A percentile compares a stretch with the other conserved stretches of the same genome.
Evolutionary conservation across 257 asterid genomes (phyloP).

Genomic region (Gentiana macrophylla): DNA sequence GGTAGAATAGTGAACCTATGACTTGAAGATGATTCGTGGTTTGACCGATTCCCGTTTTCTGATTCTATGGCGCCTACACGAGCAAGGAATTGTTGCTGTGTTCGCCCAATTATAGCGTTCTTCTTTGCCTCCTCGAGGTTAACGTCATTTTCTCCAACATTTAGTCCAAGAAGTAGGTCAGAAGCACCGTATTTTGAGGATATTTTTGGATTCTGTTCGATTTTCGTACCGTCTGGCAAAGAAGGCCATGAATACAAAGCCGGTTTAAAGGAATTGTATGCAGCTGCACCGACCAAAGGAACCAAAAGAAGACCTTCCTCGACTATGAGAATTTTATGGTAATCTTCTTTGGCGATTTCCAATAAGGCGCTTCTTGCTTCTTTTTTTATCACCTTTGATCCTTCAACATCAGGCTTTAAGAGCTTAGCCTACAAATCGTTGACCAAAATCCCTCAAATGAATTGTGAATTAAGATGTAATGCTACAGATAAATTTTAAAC

Average conservation of each 20-base stretch:
- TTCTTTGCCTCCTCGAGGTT: conserved; percentile 55
- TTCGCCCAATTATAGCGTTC: conserved; percentile 56
- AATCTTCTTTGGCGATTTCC: conserved; percentile 72
- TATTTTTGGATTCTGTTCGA: conserved; percentile 40
- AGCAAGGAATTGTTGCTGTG: conserved; percentile 78
- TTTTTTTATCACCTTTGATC: conserved; percentile 45
- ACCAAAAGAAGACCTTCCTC: conserved; percentile 79
- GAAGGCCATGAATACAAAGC: conserved; percentile 74
- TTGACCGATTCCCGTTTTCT: conserved; percentile 37
- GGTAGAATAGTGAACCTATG: conserved; percentile 59
- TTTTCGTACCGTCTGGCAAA: conserved; percentile 71
- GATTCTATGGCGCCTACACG: conserved; percentile 75
- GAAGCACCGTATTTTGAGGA: conserved; percentile 78
- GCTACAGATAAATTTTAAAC: too few species aligned
- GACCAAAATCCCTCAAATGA: conserved; percentile 2
- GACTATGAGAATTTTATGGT: conserved; percentile 51
- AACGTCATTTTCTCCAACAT: conserved; percentile 26
- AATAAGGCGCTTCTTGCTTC: conserved; percentile 56
- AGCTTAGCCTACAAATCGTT: conserved; percentile 54
- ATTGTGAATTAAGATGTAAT: too few species aligned
- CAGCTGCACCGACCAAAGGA: conserved; percentile 71
- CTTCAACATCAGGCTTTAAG: conserved; percentile 35
- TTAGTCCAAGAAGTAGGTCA: conserved; percentile 58
- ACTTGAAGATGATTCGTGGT: conserved; percentile 16
- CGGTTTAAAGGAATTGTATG: conserved; percentile 65